Evolutionary conservation across 495 filamentous ascomycete species (phyloP), one percentile per base, ranked within the genome.

Genomic region (Cladorrhinum samala): DNA sequence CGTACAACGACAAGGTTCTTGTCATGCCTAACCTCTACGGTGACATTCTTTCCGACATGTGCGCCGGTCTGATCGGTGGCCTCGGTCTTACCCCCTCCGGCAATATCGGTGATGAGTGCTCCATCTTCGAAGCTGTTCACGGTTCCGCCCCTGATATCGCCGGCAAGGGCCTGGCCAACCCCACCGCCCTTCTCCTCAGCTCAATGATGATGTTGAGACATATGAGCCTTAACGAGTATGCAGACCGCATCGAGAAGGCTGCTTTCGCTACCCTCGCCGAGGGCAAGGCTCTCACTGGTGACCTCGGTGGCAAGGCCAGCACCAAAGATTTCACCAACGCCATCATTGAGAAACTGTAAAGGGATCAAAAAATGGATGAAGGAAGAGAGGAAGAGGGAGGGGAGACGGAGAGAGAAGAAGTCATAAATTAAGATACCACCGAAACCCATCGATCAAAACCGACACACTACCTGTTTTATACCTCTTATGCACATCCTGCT

Each of bases 1-100:
- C 91, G 13, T 98, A 98, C 81, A 95, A 91, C 77, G 93, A 97
- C 82, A 95, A 96, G 79, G 93, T 98, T 50, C 84, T 98, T 53
- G 93, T 98, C 70, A 97, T 97, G 94, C 94, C 93, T 69, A 98
- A 98, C 77, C 77, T 98, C 59, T 97, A 98, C 77, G 93, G 93
- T 72, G 93, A 98, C 72, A 98, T 98, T 81, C 82, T 98, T 56
- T 97, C 93, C 62, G 93, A 98, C 73, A 94, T 98, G 89, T 97
- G 93, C 75, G 93, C 93, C 62, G 93, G 94, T 76, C 80, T 98
- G 54, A 98, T 97, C 62, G 93, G 93, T 68, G 94, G 93, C 72
- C 86, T 98, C 54, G 93, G 93, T 67, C 82, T 98, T 33, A 97
- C 93, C 46, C 93, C 93, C 53, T 96, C 91, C 33, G 94, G 91